phyloP scores from a whole-genome alignment of 116 monocot species.

The Papilionanthe hybrid region DNA sequence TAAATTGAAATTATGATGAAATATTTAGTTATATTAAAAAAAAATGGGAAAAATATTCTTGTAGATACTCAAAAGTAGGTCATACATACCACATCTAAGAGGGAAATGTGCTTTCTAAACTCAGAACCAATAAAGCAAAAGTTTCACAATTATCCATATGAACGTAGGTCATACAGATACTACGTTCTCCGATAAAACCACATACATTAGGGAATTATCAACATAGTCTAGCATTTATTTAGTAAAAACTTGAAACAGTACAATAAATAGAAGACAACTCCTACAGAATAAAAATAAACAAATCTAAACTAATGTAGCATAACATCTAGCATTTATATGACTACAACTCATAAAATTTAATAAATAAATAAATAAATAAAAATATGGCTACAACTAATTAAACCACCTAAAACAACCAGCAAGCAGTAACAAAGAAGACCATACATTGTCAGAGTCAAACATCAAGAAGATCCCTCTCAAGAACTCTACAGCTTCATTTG shows the following conservation, averaged over 20 bases:
- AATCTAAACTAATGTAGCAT: too few relatives aligned
- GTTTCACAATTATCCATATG: neutral
- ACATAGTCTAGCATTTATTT: neutral
- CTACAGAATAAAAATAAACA: too few relatives aligned
- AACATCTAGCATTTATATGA: too few relatives aligned
- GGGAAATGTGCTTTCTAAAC: neutral
- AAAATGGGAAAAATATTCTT: neutral
- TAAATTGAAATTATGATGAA: neutral
- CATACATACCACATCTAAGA: too few relatives aligned
- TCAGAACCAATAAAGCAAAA: neutral
- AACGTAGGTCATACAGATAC: neutral
- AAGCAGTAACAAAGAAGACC: conserved; percentile 10
- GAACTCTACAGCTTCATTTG: conserved; percentile 71
- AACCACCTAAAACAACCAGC: too few relatives aligned
- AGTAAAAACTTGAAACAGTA: neutral
- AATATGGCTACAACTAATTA: too few relatives aligned
- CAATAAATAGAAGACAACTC: neutral
- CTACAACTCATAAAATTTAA: too few relatives aligned
- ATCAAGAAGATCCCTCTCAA: conserved; percentile 63
- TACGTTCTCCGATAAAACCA: neutral
- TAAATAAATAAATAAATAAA: too few relatives aligned
- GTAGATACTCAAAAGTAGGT: neutral
- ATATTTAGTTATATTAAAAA: neutral
- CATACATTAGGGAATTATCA: neutral
- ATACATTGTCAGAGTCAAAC: conserved; percentile 92